phyloP scores from a whole-genome alignment of 192 early-diverging fungal genomes.

The Radiomyces spectabilis region DNA sequence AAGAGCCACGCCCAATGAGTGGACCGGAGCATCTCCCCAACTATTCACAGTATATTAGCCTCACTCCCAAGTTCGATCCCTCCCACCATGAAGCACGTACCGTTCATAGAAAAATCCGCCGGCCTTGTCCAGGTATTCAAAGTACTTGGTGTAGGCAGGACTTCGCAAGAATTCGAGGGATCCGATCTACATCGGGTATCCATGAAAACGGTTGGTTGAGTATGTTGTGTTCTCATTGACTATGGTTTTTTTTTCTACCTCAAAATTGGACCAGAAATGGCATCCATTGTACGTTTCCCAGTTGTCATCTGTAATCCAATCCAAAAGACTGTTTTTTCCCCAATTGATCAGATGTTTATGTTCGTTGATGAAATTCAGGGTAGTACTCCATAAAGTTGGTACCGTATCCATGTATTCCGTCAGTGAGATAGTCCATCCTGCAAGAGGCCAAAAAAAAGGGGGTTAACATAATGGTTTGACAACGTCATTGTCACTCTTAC shows the following conservation, averaged over 20 bases:
- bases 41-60: background rate
- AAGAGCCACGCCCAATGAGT: conserved; percentile 50
- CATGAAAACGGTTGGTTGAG: no score
- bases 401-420: conserved; percentile 65
- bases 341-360: conserved; percentile 3
- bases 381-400: conserved; percentile 60
- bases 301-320: conserved; percentile 43
- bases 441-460: background rate
- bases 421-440: conserved; percentile 65
- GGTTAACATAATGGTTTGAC: background rate
- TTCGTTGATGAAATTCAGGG: conserved; percentile 35
- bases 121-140: conserved; percentile 47
- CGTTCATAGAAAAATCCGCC: conserved; percentile 72
- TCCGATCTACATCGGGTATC: no score
- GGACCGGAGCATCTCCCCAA: conserved; percentile 63
- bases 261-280: conserved; percentile 85
- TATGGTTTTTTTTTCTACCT: no score
- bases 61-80: background rate
- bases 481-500: conserved; percentile 18
- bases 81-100: conserved; percentile 13
- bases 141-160: conserved; percentile 46
- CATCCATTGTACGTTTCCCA: conserved; percentile 50
- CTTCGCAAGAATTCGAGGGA: conserved; percentile 45
- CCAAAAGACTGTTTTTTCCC: conserved; percentile 23
- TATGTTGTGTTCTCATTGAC: no score